Evolutionary conservation across 148 eudicot species (phyloP).

Genomic region (Rhododendron molle): DNA sequence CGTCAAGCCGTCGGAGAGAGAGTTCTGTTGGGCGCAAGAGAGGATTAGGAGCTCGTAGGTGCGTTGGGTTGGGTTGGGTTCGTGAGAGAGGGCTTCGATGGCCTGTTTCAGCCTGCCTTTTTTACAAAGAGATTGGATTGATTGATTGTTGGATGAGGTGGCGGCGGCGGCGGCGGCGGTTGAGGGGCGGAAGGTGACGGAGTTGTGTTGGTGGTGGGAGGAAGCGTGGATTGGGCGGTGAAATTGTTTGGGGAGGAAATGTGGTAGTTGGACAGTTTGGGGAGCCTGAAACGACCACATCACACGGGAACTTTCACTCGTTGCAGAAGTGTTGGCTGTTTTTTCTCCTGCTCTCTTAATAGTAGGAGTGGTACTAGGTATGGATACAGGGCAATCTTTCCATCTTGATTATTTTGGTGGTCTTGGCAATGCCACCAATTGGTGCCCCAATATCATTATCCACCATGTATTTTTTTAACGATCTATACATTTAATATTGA

Average conservation of each 20-base stretch:
- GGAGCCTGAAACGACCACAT: conserved; percentile 59
- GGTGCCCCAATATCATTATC: no score
- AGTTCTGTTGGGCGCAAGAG: conserved; percentile 39
- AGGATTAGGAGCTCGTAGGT: conserved; percentile 78
- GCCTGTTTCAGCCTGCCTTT: conserved; percentile 66
- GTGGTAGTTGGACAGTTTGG: conserved; percentile 33
- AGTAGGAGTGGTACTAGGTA: no score
- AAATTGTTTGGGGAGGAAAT: conserved; percentile 17
- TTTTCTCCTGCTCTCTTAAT: no score
- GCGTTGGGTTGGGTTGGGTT: conserved; percentile 62
- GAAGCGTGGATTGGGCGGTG: conserved; percentile 10
- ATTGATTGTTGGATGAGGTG: conserved; percentile 28
- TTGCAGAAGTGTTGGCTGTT: not conserved
- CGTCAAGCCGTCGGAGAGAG: conserved; percentile 46
- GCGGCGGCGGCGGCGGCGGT: not conserved
- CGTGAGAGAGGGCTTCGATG: conserved; percentile 52
- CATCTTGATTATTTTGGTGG: no score
- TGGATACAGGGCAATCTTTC: not conserved
- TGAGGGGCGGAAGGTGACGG: conserved; percentile 24
- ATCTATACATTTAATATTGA: no score
- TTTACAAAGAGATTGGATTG: conserved; percentile 62
- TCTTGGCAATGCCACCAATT: no score
- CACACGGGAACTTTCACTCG: conserved; percentile 10
- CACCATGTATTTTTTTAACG: no score
- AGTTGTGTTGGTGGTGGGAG: conserved; percentile 17